Base-by-base conservation (phyloP, 2,329 filamentous ascomycete species). In the Paracorniculantispora psalliotae region DNA sequence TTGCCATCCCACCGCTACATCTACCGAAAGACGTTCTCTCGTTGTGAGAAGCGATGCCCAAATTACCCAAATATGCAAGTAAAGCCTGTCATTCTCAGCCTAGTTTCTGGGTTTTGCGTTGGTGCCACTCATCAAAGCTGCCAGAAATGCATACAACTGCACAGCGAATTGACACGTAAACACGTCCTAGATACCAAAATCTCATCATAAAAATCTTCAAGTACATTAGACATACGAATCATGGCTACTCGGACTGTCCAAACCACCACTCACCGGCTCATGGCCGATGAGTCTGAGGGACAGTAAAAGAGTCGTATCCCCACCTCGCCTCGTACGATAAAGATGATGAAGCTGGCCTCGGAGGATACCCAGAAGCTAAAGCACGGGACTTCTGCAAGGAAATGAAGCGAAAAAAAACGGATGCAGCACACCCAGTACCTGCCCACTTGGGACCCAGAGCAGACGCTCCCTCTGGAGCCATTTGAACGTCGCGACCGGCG, bases 401-500 rank as follows among this genome's bases (percentile, higher is more conserved):
- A 44, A 4, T 6, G n/a, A 3, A 6, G 4, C 13, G 10, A 19
- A 44, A 44, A 3, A 44, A 44, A 10, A 44, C 41, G 15, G 9
- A 3, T 5, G 12, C n/a, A 84, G 68, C 92, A 90, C 64, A 85
- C 85, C 4, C 79, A 91, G 67, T 92, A 92, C 69, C 81, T 91
- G 9, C 88, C 88, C 2, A 85, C 83, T 2, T 91, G 87, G 87
- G 81, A 88, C 67, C 77, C 79, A 43, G 78, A 84, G 63, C 81
- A 86, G 72, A 79, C 79, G 63, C 79, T 83, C 59, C 86, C 89
- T 7, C 79, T 90, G 8, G 75, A 86, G 62, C 83, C 81, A 1
- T 92, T 91, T 66, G 80, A 88, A 68, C 88, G 91, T 69, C 82
- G 84, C 63, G 89, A 93, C 59, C 89, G 89, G 66, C 90, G 89